These are phyloP conservation scores for Blastocystis sp. DNA, from an alignment of 352 stramenopile species.

Conservation along the genomic window DNA sequence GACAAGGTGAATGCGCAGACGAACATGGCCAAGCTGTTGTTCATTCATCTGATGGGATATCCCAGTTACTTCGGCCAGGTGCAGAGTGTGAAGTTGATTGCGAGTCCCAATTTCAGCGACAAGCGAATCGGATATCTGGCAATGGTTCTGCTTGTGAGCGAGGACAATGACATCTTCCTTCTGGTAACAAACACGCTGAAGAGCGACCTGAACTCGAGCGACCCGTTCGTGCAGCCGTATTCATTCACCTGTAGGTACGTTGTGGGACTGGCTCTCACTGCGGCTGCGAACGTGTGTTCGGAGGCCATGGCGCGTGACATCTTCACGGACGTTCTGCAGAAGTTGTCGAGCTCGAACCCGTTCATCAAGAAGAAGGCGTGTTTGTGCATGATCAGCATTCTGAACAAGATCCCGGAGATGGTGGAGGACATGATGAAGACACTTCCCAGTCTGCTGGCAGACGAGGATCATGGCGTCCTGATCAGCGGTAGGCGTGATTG, in stretches of 20 bases:
- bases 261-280: conserved; percentile 83
- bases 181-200: conserved; percentile 99
- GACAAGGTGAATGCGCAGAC: conserved; percentile 88
- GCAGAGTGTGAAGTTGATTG: conserved; percentile 98
- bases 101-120: conserved; percentile 91
- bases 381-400: conserved; percentile 77
- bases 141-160: conserved; percentile 90
- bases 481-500: conserved; percentile 75
- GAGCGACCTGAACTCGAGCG: conserved; percentile 43
- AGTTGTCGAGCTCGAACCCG: conserved; percentile 77
- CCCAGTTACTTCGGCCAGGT: conserved; percentile 98
- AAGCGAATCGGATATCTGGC: conserved; percentile 82
- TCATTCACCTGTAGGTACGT: conserved; percentile 72
- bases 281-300: conserved; percentile 92
- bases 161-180: conserved; percentile 96
- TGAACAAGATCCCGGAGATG: conserved; percentile 86
- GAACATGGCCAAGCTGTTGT: conserved; percentile 98
- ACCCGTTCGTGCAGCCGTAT: conserved; percentile 71
- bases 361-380: conserved; percentile 95
- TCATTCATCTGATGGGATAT: conserved; percentile 99
- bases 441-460: conserved; percentile 82
- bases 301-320: conserved; percentile 94
- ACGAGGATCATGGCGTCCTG: conserved; percentile 90
- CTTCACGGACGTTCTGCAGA: conserved; percentile 90
- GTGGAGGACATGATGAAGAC: conserved; percentile 93